phyloP scores from a whole-genome alignment of 345 rosid species.

The Clausena lansium region DNA sequence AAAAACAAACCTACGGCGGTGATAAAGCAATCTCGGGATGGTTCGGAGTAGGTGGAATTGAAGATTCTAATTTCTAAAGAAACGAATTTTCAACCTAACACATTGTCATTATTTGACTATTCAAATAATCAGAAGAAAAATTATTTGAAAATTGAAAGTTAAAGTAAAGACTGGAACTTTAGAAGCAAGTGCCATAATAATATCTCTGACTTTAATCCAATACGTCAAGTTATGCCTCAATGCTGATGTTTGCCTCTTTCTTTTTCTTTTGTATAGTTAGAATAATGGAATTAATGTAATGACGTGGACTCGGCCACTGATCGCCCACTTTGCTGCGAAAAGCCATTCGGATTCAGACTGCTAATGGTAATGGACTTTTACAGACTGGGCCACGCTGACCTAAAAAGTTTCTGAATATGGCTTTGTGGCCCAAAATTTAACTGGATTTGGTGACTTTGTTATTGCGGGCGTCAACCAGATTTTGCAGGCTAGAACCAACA shows the following conservation, averaged over 20 bases:
- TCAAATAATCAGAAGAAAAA: slow-evolving; percentile 3
- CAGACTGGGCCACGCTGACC: not conserved
- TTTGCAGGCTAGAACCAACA: too few species aligned
- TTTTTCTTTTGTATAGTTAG: too few species aligned
- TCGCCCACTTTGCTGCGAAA: not conserved
- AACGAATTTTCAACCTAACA: slow-evolving; percentile 26
- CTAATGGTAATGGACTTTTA: not conserved
- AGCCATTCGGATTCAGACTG: not conserved
- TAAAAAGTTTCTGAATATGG: too few species aligned
- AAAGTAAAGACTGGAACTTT: not conserved
- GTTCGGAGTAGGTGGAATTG: slow-evolving; percentile 23
- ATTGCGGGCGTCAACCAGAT: too few species aligned
- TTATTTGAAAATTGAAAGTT: not conserved
- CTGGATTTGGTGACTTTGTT: too few species aligned
- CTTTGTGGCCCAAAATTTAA: too few species aligned
- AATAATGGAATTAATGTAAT: not conserved
- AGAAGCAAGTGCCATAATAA: slow-evolving; percentile 1
- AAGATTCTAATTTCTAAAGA: slow-evolving; percentile 14
- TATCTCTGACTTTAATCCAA: slow-evolving; percentile 20
- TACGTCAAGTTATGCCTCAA: not conserved
- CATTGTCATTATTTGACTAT: slow-evolving; percentile 31
- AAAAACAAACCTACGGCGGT: not conserved
- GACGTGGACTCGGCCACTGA: not conserved
- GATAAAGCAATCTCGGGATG: slow-evolving; percentile 10
- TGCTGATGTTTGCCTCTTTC: too few species aligned